Conservation (phyloP, 306 rosid genomes). For the Delonix regia region DNA sequence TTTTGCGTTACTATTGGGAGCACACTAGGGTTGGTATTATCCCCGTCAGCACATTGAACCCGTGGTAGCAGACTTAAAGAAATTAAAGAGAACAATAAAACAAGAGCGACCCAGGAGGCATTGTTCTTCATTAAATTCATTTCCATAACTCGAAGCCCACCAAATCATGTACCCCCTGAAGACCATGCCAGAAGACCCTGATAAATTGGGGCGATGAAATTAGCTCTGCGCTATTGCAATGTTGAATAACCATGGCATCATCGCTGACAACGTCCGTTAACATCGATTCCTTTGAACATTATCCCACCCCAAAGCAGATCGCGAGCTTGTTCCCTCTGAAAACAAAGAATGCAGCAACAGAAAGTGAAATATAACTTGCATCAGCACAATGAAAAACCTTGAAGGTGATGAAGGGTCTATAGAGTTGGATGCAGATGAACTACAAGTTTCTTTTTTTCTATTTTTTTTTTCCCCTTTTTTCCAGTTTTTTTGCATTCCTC, state of each 20-base stretch:
- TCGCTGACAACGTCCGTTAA: constrained; percentile 1
- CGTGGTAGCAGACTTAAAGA: constrained; percentile 38
- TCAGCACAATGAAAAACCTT: constrained; percentile 22
- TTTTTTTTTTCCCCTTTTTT: not conserved
- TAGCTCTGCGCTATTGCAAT: not conserved
- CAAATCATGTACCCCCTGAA: constrained; percentile 33
- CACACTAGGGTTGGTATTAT: constrained; percentile 32
- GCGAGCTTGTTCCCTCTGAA: not conserved
- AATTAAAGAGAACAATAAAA: constrained; percentile 34
- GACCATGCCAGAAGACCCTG: constrained; percentile 34
- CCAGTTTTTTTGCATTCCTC: not conserved
- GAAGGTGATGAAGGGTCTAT: constrained; percentile 14
- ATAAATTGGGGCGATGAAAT: not conserved
- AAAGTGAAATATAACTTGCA: not conserved
- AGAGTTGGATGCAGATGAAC: not conserved
- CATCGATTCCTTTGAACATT: not conserved
- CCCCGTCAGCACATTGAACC: constrained; percentile 43
- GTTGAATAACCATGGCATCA: constrained; percentile 32
- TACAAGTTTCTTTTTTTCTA: too few relatives aligned
- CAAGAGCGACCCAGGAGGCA: constrained; percentile 32
- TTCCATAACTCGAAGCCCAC: constrained; percentile 39
- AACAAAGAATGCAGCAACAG: not conserved
- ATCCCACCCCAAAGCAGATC: not conserved
- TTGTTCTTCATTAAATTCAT: constrained; percentile 47
- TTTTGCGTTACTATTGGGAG: constrained; percentile 38